These are phyloP conservation scores for Aaosphaeria arxii DNA, from an alignment of 2,329 filamentous ascomycete species.

Conservation along the genomic window DNA sequence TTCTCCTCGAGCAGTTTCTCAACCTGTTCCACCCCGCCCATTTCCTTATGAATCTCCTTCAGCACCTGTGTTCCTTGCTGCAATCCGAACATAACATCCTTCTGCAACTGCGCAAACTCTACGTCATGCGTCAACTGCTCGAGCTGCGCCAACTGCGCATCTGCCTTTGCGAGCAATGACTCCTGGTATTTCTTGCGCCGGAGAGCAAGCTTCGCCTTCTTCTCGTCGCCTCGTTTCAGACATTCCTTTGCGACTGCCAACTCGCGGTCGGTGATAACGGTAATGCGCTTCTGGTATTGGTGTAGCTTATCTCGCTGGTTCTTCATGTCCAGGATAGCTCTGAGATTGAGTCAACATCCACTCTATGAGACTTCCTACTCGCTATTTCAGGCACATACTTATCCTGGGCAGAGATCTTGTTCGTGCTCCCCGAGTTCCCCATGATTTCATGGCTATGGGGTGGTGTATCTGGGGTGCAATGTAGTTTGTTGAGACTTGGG, in stretches of 20 bases:
- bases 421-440: conserved; percentile 63
- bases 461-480: too few relatives aligned
- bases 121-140: conserved; percentile 85
- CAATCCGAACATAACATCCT: conserved; percentile 89
- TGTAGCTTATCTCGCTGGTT: conserved; percentile 95
- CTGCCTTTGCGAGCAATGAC: conserved; percentile 80
- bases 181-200: conserved; percentile 97
- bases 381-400: conserved; percentile 57
- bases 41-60: conserved; percentile 88
- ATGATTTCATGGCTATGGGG: conserved; percentile 37
- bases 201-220: conserved; percentile 79
- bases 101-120: conserved; percentile 95
- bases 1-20: conserved; percentile 94
- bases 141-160: conserved; percentile 88
- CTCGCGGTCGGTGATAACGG: conserved; percentile 79
- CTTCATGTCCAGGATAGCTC: conserved; percentile 96
- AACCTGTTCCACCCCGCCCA: conserved; percentile 90
- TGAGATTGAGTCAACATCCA: conserved; percentile 35
- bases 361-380: background rate
- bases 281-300: conserved; percentile 91
- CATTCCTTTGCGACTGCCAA: conserved; percentile 82
- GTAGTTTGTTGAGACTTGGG: too few relatives aligned
- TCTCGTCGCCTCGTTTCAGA: conserved; percentile 74
- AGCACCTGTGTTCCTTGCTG: conserved; percentile 89
- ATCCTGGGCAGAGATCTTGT: conserved; percentile 76